A percentile compares a stretch with the other conserved stretches of the same genome.
Evolutionary conservation across 495 filamentous ascomycete genomes (phyloP).

Genomic region (Lepidopterella palustris): DNA sequence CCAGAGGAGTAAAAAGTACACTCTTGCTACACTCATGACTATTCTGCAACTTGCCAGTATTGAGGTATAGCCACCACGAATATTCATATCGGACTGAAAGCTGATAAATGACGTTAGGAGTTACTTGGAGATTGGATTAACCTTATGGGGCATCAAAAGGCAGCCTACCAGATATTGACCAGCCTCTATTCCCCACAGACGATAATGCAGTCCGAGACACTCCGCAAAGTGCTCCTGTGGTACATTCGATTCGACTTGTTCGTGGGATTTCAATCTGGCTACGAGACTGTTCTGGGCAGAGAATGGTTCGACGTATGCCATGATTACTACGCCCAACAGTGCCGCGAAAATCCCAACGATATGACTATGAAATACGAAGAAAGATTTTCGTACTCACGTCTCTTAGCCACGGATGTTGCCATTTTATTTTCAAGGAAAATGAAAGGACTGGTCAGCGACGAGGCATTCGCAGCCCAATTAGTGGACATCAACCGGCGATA

Average conservation of each 20-base stretch:
- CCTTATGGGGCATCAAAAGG: constrained; percentile 84
- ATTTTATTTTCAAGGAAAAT: constrained; percentile 66
- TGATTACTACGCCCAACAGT: constrained; percentile 55
- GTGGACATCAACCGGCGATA: constrained; percentile 49
- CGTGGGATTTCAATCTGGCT: constrained; percentile 72
- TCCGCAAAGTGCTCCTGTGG: constrained; percentile 72
- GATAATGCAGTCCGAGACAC: constrained; percentile 59
- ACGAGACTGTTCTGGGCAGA: constrained; percentile 62
- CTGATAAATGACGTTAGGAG: constrained; percentile 55
- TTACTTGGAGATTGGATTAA: constrained; percentile 93
- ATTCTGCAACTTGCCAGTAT: constrained; percentile 89
- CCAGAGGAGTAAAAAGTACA: constrained; percentile 60
- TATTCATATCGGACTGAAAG: background rate
- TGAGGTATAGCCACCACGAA: constrained; percentile 55
- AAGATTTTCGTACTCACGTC: constrained; percentile 56
- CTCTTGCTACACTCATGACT: constrained; percentile 70
- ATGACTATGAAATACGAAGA: constrained; percentile 59
- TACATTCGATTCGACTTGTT: constrained; percentile 86
- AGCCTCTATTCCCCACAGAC: constrained; percentile 72
- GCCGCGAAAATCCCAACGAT: constrained; percentile 54
- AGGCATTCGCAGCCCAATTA: constrained; percentile 60
- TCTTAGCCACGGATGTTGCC: constrained; percentile 75
- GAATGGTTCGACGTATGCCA: constrained; percentile 72
- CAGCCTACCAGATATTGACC: constrained; percentile 73
- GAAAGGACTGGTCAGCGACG: constrained; percentile 53